Conservation (phyloP, 2,329 filamentous ascomycete genomes). For the Dendrostoma leiphaemia region DNA sequence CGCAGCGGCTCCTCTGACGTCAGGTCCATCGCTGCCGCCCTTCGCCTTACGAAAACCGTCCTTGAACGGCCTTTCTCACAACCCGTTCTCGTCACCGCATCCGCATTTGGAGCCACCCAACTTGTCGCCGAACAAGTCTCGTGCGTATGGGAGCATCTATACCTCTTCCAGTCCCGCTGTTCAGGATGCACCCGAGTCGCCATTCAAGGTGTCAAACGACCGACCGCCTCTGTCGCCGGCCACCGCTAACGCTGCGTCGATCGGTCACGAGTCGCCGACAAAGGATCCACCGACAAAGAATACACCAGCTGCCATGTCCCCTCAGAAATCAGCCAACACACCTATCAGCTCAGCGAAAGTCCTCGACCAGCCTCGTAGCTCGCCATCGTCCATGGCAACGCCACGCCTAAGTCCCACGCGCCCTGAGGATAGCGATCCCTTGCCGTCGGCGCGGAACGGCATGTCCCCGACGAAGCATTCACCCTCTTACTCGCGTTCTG, state of each 20-base stretch:
- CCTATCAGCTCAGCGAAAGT: conserved; percentile 16
- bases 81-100: conserved; percentile 43
- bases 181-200: conserved; percentile 11
- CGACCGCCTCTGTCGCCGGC: conserved; percentile 14
- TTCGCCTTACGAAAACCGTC: conserved; percentile 22
- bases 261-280: conserved; percentile 25
- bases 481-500: conserved; percentile 34
- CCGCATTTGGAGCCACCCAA: conserved; percentile 40
- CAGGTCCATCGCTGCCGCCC: conserved; percentile 1
- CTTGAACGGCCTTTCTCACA: conserved; percentile 29
- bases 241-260: conserved; percentile 22
- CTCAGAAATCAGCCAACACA: conserved; percentile 17
- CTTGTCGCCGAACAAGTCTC: conserved; percentile 38
- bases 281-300: conserved; percentile 30
- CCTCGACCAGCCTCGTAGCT: conserved; percentile 20
- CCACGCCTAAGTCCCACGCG: conserved; percentile 21
- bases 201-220: conserved; percentile 4
- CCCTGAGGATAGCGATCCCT: conserved; percentile 33
- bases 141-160: conserved; percentile 37
- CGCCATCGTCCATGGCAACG: conserved; percentile 21
- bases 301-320: conserved; percentile 17
- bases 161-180: conserved; percentile 29
- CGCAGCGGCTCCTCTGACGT: conserved; percentile 1
- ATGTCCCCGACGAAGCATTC: conserved; percentile 54
- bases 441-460: conserved; percentile 43